phyloP scores from a whole-genome alignment of 2,329 filamentous ascomycete species.

The Botryosphaeria dothidea region DNA sequence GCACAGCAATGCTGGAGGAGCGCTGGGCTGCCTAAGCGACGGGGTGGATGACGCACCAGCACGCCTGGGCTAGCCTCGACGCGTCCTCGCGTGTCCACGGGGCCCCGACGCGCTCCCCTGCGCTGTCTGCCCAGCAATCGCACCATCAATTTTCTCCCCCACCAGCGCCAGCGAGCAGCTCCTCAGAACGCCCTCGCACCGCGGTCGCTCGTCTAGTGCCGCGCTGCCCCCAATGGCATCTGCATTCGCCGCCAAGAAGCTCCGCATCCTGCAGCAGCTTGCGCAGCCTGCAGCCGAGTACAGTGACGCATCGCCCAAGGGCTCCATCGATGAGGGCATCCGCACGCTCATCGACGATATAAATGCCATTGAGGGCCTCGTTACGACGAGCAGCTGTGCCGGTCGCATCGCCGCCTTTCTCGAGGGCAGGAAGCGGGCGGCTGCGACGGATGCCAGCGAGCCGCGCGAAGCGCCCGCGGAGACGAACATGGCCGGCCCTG shows the following conservation, averaged over 20 bases:
- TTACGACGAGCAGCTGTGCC: slow-evolving; percentile 92
- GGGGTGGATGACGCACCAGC: slow-evolving; percentile 12
- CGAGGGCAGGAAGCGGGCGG: slow-evolving; percentile 65
- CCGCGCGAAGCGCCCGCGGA: slow-evolving; percentile 23
- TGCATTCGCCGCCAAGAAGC: slow-evolving; percentile 60
- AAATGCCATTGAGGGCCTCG: slow-evolving; percentile 72
- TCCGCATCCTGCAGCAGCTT: slow-evolving; percentile 70
- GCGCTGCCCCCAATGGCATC: slow-evolving; percentile 27
- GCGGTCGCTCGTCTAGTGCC: background rate
- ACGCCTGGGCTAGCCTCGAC: slow-evolving; percentile 7
- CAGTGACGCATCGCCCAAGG: slow-evolving; percentile 84
- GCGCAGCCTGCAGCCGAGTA: slow-evolving; percentile 69
- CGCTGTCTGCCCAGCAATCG: background rate
- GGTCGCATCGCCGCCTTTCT: slow-evolving; percentile 85
- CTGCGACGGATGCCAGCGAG: slow-evolving; percentile 23
- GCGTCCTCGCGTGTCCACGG: slow-evolving; percentile 17
- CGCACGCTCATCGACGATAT: slow-evolving; percentile 75
- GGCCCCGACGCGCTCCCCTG: background rate
- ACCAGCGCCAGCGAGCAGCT: background rate
- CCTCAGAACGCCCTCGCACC: background rate
- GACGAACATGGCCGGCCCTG: slow-evolving; percentile 59
- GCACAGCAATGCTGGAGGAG: background rate
- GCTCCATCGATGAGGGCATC: slow-evolving; percentile 78
- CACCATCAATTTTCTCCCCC: background rate
- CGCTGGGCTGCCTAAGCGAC: slow-evolving; percentile 5